These are phyloP conservation scores for Raffaelea arxii DNA, from an alignment of 2,329 filamentous ascomycete species.

Conservation along the genomic window DNA sequence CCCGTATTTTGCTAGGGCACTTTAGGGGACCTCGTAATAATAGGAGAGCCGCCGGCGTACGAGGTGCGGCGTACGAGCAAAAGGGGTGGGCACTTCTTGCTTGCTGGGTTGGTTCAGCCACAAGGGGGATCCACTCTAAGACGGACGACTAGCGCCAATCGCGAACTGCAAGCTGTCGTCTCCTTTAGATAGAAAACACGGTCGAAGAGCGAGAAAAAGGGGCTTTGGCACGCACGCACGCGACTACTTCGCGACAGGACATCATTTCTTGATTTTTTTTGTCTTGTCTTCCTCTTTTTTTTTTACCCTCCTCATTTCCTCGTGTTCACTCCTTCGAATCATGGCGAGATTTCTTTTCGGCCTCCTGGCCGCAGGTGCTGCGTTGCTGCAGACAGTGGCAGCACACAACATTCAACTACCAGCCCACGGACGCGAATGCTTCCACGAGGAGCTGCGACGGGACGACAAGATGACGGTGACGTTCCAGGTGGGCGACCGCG, in stretches of 20 bases:
- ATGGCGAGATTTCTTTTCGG: constrained; percentile 13
- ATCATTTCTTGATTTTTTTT: not conserved
- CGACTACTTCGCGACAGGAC: not conserved
- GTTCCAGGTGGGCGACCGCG: constrained; percentile 93
- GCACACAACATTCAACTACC: constrained; percentile 96
- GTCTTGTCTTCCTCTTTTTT: not conserved
- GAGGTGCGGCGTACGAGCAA: too few relatives aligned
- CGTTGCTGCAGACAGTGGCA: constrained; percentile 50
- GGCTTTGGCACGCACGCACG: constrained; percentile 3
- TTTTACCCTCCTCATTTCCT: not conserved
- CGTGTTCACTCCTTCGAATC: not conserved
- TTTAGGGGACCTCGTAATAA: too few relatives aligned
- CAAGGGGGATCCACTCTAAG: too few relatives aligned
- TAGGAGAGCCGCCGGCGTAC: too few relatives aligned
- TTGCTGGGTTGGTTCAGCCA: not conserved
- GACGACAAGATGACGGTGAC: constrained; percentile 98
- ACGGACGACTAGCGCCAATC: constrained; percentile 9
- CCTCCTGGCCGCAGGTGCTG: constrained; percentile 38
- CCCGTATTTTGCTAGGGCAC: not conserved
- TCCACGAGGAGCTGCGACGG: constrained; percentile 81
- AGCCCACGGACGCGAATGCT: constrained; percentile 92
- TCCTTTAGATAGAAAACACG: constrained; percentile 3
- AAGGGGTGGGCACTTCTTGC: too few relatives aligned
- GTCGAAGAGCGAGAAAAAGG: constrained; percentile 8
- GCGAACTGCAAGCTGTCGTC: constrained; percentile 14